A percentile compares a stretch with the other conserved stretches of the same genome.
Conservation (phyloP, 805 yeast genomes). For the Tetrapisispora phaffii region DNA sequence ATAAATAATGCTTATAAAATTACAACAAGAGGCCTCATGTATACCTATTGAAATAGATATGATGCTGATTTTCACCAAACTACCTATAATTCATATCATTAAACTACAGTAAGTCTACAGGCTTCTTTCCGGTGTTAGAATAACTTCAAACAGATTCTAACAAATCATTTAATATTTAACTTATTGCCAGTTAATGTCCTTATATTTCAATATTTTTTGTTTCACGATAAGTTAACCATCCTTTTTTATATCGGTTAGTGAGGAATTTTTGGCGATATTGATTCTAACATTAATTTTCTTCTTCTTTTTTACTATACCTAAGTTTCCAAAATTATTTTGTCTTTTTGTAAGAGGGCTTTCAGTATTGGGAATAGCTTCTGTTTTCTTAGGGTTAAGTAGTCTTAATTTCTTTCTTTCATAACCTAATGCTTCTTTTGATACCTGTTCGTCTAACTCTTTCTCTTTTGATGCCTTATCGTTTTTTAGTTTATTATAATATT, state of each 20-base stretch:
- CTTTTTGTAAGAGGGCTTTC: neutral
- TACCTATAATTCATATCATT: too few relatives aligned
- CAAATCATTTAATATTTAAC: too few relatives aligned
- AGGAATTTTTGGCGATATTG: neutral
- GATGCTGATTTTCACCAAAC: too few relatives aligned
- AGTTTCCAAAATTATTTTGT: neutral
- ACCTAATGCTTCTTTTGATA: neutral
- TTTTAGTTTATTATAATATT: constrained; percentile 9
- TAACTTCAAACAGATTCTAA: too few relatives aligned
- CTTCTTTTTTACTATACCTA: constrained; percentile 1
- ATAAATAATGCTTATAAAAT: too few relatives aligned
- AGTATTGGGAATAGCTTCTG: neutral
- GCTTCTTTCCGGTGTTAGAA: too few relatives aligned
- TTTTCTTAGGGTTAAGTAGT: neutral
- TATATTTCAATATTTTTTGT: too few relatives aligned
- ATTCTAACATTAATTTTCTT: neutral
- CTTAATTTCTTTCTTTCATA: constrained; percentile 2
- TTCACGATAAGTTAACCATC: too few relatives aligned
- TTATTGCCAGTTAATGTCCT: too few relatives aligned
- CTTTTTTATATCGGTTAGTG: neutral
- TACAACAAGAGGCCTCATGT: too few relatives aligned
- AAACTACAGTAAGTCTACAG: too few relatives aligned
- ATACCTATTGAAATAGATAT: too few relatives aligned
- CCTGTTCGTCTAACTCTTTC: constrained; percentile 6
- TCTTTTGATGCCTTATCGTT: constrained; percentile 6